Percentiles rank a stretch among this genome's conserved stretches.
phyloP scores from a whole-genome alignment of 2,329 filamentous ascomycete genomes.

The Fusarium lateritium region DNA sequence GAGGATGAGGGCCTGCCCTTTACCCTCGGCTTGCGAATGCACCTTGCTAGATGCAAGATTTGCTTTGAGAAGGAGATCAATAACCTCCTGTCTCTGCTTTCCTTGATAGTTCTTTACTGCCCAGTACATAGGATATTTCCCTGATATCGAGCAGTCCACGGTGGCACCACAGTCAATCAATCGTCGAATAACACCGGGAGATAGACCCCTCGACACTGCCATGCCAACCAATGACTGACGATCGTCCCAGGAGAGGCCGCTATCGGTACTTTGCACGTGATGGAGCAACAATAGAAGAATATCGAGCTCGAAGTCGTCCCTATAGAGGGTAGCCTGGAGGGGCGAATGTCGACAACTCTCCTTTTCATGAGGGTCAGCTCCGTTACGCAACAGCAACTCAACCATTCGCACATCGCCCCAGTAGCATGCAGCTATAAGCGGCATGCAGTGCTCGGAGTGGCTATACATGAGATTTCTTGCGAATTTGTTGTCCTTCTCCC shows the following conservation, averaged over 20 bases:
- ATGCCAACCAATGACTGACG: background rate
- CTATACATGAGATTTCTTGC: no score
- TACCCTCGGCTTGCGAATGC: background rate
- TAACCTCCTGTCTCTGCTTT: background rate
- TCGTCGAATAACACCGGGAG: background rate
- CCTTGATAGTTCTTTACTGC: background rate
- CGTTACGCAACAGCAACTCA: background rate
- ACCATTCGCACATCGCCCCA: background rate
- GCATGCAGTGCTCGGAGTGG: background rate
- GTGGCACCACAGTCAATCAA: background rate
- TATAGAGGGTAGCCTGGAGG: background rate
- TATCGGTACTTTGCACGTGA: no score
- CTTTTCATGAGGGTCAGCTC: background rate
- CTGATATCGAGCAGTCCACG: background rate
- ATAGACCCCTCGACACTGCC: background rate
- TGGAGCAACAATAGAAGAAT: background rate
- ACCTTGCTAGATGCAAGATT: no score
- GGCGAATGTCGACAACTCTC: background rate
- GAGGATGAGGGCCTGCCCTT: background rate
- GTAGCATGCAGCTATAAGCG: background rate
- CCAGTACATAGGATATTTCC: background rate
- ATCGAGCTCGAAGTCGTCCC: background rate
- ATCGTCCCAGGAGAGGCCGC: background rate
- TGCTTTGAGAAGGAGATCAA: background rate
- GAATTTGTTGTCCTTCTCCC: no score